These are phyloP conservation scores for Apostasia ramifera DNA, from an alignment of 106 monocot genomes.

Conservation along the genomic window DNA sequence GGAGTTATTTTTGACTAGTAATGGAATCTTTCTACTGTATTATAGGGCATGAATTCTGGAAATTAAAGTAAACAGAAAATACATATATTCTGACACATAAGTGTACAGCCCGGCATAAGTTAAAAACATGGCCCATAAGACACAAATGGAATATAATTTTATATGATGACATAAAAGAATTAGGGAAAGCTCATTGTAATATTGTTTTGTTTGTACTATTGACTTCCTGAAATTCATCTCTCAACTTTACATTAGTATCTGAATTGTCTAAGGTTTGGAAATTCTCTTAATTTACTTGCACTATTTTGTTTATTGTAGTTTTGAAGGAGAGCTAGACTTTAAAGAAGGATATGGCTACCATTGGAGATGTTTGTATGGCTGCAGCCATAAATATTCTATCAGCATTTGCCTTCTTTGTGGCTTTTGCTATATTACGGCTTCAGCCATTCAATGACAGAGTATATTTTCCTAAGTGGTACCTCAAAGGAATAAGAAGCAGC, in stretches of 20 bases:
- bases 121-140: too few relatives aligned
- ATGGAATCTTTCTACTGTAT: too few relatives aligned
- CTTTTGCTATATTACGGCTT: slow-evolving; percentile 72
- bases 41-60: too few relatives aligned
- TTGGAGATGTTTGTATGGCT: slow-evolving; percentile 60
- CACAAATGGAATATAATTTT: too few relatives aligned
- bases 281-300: neutral
- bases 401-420: slow-evolving; percentile 57
- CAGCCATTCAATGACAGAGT: slow-evolving; percentile 96
- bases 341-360: slow-evolving; percentile 52
- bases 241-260: neutral
- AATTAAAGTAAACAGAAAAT: too few relatives aligned
- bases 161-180: too few relatives aligned
- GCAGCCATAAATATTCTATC: slow-evolving; percentile 83
- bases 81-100: too few relatives aligned
- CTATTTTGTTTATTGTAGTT: neutral
- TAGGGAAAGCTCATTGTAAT: too few relatives aligned
- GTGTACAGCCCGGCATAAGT: too few relatives aligned
- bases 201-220: neutral
- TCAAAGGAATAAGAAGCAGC: slow-evolving; percentile 68
- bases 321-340: neutral
- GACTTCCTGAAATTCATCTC: neutral
- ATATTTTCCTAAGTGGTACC: slow-evolving; percentile 97
- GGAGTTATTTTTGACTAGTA: too few relatives aligned
- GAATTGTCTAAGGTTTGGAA: neutral